These are phyloP conservation scores for Boletus vermiculosoides DNA, from an alignment of 768 basidiomycete genomes.

Conservation along the genomic window DNA sequence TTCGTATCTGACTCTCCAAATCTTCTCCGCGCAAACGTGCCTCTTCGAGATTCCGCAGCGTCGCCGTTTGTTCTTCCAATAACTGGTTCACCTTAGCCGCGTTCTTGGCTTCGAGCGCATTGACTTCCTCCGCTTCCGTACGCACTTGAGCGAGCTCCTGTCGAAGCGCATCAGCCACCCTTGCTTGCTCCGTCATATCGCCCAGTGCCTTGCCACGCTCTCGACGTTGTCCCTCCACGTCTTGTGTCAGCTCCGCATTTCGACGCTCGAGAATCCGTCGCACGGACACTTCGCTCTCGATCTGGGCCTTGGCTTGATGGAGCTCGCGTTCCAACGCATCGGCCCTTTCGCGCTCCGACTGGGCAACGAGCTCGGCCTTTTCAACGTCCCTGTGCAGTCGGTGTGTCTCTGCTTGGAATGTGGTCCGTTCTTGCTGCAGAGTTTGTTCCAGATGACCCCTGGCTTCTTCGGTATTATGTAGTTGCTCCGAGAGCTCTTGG, in stretches of 20 bases:
- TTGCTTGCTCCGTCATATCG: constrained; percentile 68
- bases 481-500: constrained; percentile 67
- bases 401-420: constrained; percentile 55
- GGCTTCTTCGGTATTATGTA: constrained; percentile 57
- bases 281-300: constrained; percentile 61
- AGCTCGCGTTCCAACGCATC: constrained; percentile 65
- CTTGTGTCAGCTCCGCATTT: constrained; percentile 52
- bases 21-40: constrained; percentile 73
- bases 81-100: constrained; percentile 60
- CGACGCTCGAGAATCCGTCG: constrained; percentile 65
- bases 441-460: constrained; percentile 54
- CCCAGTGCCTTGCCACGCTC: constrained; percentile 57
- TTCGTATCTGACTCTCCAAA: constrained; percentile 71
- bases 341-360: constrained; percentile 50
- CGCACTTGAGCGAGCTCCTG: constrained; percentile 62
- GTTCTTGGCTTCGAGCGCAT: constrained; percentile 62
- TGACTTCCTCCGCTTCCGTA: constrained; percentile 65
- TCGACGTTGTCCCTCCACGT: constrained; percentile 54
- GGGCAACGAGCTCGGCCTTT: constrained; percentile 37
- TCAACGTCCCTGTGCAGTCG: constrained; percentile 48
- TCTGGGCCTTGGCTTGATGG: constrained; percentile 56
- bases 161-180: constrained; percentile 54
- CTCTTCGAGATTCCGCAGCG: constrained; percentile 69
- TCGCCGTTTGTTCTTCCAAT: constrained; percentile 74
- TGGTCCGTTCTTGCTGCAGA: constrained; percentile 57